Base-by-base conservation (phyloP, 2,329 filamentous ascomycete genomes). In the Zasmidium angulare region DNA sequence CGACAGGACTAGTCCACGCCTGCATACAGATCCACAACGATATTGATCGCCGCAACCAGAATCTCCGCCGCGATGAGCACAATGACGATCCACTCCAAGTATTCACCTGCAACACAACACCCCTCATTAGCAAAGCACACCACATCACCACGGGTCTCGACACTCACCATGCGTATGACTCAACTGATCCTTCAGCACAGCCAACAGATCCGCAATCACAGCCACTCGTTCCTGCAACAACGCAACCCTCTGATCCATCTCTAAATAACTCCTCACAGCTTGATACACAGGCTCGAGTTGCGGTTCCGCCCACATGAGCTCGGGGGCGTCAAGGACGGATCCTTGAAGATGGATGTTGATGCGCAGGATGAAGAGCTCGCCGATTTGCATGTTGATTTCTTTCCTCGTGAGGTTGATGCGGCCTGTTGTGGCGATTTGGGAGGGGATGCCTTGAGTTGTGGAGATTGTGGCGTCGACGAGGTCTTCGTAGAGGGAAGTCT, bases 301-400 rank as follows among this genome's bases (percentile, higher is more conserved):
- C 9, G 95, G 95, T 77, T 99, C 95, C 29, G 93, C 90, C 95
- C 95, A 99, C 83, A 99, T 98, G 46, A 99, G 83, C 77, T 99
- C 95, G 0, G 95, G 95, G 10, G 93, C 96, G 75, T 99, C 95
- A 43, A 99, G 87, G 4, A 99, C 93, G 26, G 91, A 96, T 31
- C 95, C 95, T 75, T 98, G 96, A 53, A 99, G 84, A 77, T 99
- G 96, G 71, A 99, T 98, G 75, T 95, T 97, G 79, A 99, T 98
- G 61, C 95, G 87, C 29, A 99, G 81, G 72, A 99, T 98, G 76
- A 99, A 99, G 55, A 99, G 85, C 78, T 99, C 93, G 74, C 95
- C 95, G 62, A 99, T 97, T 77, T 98, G 93, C 93, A 98, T 98
- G 81, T 98, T 98, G 81, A 99, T 97, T 74, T 98, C 87, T 60